phyloP scores from a whole-genome alignment of 2,329 filamentous ascomycete genomes.

The Fusarium sororula region DNA sequence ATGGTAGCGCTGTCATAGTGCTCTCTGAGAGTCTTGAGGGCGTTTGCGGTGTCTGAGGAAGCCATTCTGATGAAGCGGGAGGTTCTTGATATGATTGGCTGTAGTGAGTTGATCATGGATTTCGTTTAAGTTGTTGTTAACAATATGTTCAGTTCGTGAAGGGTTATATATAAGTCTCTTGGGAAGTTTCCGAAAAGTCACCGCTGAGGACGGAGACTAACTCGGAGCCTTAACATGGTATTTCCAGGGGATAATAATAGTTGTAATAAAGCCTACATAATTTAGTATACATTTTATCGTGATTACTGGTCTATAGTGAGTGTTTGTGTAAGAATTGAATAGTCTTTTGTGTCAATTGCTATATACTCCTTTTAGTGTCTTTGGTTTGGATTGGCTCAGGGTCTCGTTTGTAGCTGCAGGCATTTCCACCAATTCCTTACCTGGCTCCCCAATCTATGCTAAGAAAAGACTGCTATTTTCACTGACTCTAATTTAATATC shows the following conservation, averaged over 20 bases:
- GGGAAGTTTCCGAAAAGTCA: constrained; percentile 35
- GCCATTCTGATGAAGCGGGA: constrained; percentile 8
- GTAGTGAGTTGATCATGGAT: not conserved
- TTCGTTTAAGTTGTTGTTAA: not conserved
- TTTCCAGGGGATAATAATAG: not conserved
- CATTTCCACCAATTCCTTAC: not conserved
- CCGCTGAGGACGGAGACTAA: constrained; percentile 19
- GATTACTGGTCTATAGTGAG: not conserved
- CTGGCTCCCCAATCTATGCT: not conserved
- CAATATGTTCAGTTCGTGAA: not conserved
- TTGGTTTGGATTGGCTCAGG: too few species aligned
- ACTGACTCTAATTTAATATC: too few species aligned
- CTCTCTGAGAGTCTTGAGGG: constrained; percentile 18
- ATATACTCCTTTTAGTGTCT: not conserved
- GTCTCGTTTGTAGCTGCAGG: not conserved
- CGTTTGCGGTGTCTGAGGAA: not conserved
- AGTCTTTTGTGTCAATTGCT: too few species aligned
- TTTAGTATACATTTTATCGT: not conserved
- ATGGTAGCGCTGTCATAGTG: constrained; percentile 22
- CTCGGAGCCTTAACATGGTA: constrained; percentile 13
- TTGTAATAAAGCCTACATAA: not conserved
- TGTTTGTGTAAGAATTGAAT: too few species aligned
- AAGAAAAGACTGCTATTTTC: not conserved
- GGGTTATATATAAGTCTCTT: not conserved
- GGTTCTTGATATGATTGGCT: not conserved